Evolutionary conservation across 352 stramenopile genomes (phyloP), one percentile per base, ranked within the genome.

Genomic region (Aphanomyces cochlioides): DNA sequence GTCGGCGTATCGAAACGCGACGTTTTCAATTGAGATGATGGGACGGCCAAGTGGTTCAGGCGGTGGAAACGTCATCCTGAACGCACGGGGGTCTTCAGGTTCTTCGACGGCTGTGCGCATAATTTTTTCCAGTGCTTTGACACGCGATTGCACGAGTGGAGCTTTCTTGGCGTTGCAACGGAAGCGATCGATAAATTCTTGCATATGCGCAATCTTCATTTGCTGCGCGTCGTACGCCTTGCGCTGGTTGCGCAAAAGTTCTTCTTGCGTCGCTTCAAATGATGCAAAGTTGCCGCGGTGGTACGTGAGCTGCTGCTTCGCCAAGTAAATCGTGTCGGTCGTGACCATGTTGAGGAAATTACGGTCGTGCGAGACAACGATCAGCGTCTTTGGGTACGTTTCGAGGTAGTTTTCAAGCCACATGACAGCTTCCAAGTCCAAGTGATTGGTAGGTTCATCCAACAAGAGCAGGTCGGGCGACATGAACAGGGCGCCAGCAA

Each of bases 111-210:
- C 92, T 47, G 90, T 89, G 40, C 84, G 85, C 71, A 92, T 47
- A 54, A 95, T 93, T 70, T 95, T 95, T 61, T 95, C 84, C 43
- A 95, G 76, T 36, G 87, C 87, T 74, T 99, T 99, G 72, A 99
- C 95, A 47, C 97, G 92, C 74, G 86, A 97, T 83, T 99, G 97
- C 59, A 99, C 96, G 3, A 98, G 83, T 53, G 95, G 94, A 15
- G 96, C 96, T 63, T 97, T 93, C 79, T 98, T 98, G 34, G 95
- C 96, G 82, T 98, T 98, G 66, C 84, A 93, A 67, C 90, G 77
- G 80, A 99, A 98, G 72, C 96, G 97, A 74, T 97, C 89, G 71
- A 98, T 98, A 67, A 98, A 98, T 72, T 99, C 93, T 84, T 98
- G 96, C 93, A 99, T 98, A 80, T 98, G 96, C 68, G 85, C 78